Evolutionary conservation across 257 asterid species (phyloP), one percentile per base, ranked within the genome.

Genomic region (Gynochthodes officinalis): DNA sequence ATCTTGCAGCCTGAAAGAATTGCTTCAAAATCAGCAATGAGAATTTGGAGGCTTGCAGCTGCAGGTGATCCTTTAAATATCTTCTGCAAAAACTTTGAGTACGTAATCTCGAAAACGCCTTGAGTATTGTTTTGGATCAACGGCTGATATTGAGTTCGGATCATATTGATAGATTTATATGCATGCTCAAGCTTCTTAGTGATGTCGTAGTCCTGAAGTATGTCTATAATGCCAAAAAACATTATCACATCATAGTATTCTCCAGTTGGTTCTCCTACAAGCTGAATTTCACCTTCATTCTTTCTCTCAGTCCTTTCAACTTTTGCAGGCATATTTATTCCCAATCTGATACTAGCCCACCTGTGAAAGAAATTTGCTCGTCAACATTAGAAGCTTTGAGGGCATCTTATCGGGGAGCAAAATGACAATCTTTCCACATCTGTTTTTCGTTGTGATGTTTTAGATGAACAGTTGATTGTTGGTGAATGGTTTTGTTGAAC

Each of bases 151-250:
- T 11, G 97, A 82, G 88, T 84, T 91, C 19, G 99, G 95, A 55
- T 92, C 99, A 52, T 90, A 95, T 46, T 92, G 97, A 95, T 86
- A 21, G 99, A 95, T 80, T 95, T 95, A 75, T 91, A 95, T 0
- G 99, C 99, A 42, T 95, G 98, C 72, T 95, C 99, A 0, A 95
- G 92, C 75, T 92, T 91, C 82, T 95, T 95, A 70, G 98, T 90
- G 28, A 92, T 90, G 80, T 95, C 98, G 48, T 95, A 95, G 76
- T 95, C 99, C 79, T 90, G 97, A 67, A 95, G 99, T 42, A 92
- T 95, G 90, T 95, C 98, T 69, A 95, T 95, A 78, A 95, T 84
- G 39, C 98, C 94, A 11, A 95, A 90, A 81, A 91, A 95, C 82
- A 95, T 70, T 54, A 92, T 73, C 7, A 95, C 98, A 53, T 95